Evolutionary conservation across 2,329 filamentous ascomycete species (phyloP).

Genomic region (Aspergillus carbonarius): DNA sequence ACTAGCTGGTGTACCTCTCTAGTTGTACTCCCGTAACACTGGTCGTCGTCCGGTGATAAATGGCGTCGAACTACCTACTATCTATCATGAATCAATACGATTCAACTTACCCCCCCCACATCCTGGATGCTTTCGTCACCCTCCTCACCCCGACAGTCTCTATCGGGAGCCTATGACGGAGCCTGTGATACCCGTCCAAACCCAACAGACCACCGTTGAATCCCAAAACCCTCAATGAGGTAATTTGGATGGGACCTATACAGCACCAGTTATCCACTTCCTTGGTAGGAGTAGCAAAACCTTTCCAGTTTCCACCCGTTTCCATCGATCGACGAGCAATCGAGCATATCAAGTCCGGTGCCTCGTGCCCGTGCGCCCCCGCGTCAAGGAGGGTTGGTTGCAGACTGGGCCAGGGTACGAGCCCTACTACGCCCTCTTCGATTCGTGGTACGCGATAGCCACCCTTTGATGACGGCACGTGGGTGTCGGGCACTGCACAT

Average conservation of each 20-base stretch:
- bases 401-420: slow-evolving; percentile 2
- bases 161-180: neutral
- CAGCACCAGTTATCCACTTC: neutral
- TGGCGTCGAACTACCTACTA: too few species aligned
- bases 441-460: slow-evolving; percentile 17
- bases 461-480: slow-evolving; percentile 16
- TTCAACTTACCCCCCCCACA: neutral
- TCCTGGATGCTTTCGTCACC: neutral
- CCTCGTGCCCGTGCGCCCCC: slow-evolving; percentile 16
- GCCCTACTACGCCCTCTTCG: slow-evolving; percentile 7
- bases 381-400: slow-evolving; percentile 1
- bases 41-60: too few species aligned
- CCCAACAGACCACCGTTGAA: neutral
- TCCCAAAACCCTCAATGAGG: neutral
- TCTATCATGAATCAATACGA: neutral
- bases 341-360: slow-evolving; percentile 15
- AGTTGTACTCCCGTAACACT: neutral
- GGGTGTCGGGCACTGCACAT: slow-evolving; percentile 10
- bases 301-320: slow-evolving; percentile 4
- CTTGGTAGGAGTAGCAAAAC: slow-evolving; percentile 1
- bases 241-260: neutral
- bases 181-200: slow-evolving; percentile 4
- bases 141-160: neutral
- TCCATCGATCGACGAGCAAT: slow-evolving; percentile 8
- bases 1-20: too few species aligned